These are phyloP conservation scores for Dimargaris cristalligena DNA, from an alignment of 192 early-diverging fungal genomes.

Conservation along the genomic window DNA sequence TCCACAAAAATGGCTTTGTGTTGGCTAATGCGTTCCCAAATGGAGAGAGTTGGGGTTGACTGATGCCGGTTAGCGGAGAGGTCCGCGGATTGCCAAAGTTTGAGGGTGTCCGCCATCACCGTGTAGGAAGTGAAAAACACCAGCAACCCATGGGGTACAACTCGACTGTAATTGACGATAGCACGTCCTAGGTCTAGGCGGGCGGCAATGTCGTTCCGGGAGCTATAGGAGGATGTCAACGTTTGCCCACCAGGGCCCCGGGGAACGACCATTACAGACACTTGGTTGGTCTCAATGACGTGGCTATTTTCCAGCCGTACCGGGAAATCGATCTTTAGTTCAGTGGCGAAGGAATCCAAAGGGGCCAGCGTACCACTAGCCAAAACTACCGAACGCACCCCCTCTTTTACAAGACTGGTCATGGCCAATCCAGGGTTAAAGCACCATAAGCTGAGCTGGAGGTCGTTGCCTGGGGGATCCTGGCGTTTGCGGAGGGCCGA, in stretches of 20 bases:
- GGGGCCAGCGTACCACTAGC: slow-evolving; percentile 48
- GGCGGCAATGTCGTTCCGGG: slow-evolving; percentile 20
- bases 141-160: slow-evolving; percentile 34
- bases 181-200: slow-evolving; percentile 28
- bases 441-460: slow-evolving; percentile 42
- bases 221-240: slow-evolving; percentile 27
- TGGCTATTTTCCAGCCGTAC: slow-evolving; percentile 37
- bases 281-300: slow-evolving; percentile 33
- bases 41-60: slow-evolving; percentile 7
- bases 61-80: not conserved
- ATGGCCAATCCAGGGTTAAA: slow-evolving; percentile 40
- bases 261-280: slow-evolving; percentile 25
- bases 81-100: slow-evolving; percentile 19
- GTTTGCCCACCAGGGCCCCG: slow-evolving; percentile 21
- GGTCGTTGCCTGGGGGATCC: no score
- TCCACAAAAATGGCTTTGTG: slow-evolving; percentile 29
- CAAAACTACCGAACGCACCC: slow-evolving; percentile 33
- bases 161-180: slow-evolving; percentile 24
- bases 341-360: slow-evolving; percentile 34
- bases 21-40: slow-evolving; percentile 20
- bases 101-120: slow-evolving; percentile 23
- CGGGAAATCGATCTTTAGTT: slow-evolving; percentile 31
- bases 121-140: slow-evolving; percentile 35
- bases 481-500: no score
- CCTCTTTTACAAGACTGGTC: slow-evolving; percentile 21